phyloP scores from a whole-genome alignment of 2,329 filamentous ascomycete genomes.

The Epichloe amarillans region DNA sequence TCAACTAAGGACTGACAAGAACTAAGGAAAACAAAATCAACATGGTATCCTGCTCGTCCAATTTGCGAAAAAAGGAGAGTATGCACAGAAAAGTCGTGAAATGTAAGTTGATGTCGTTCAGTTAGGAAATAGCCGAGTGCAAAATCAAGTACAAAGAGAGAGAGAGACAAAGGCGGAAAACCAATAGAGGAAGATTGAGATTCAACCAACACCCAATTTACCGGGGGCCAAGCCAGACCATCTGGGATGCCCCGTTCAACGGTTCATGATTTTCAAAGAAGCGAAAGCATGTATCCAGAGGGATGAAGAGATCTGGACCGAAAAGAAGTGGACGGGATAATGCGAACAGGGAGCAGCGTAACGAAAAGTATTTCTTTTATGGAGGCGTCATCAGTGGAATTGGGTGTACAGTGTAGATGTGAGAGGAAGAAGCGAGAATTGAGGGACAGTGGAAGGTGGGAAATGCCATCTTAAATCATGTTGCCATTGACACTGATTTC shows the following conservation, averaged over 20 bases:
- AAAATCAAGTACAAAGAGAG: not conserved
- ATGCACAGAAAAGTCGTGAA: slow-evolving; percentile 6
- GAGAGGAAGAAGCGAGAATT: not conserved
- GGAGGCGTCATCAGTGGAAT: too few relatives aligned
- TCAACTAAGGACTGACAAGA: slow-evolving; percentile 1
- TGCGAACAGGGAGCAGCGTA: not conserved
- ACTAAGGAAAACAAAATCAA: slow-evolving; percentile 3
- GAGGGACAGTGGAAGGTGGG: not conserved
- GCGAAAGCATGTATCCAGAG: too few relatives aligned
- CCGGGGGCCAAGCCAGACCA: not conserved
- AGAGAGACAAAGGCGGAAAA: not conserved
- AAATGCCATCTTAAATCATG: slow-evolving; percentile 37
- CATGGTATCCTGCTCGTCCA: slow-evolving; percentile 13
- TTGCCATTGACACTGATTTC: slow-evolving; percentile 72
- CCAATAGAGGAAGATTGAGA: too few relatives aligned
- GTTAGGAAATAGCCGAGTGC: not conserved
- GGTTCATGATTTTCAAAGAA: too few relatives aligned
- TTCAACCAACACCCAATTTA: not conserved
- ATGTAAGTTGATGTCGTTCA: not conserved
- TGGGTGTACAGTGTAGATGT: too few relatives aligned
- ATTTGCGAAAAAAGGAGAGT: slow-evolving; percentile 6
- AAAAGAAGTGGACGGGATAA: not conserved
- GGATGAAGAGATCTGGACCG: not conserved
- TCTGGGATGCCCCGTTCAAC: not conserved
- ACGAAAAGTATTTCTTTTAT: not conserved